phyloP scores from a whole-genome alignment of 2,329 filamentous ascomycete species.

The Nigrograna mackinnonii region DNA sequence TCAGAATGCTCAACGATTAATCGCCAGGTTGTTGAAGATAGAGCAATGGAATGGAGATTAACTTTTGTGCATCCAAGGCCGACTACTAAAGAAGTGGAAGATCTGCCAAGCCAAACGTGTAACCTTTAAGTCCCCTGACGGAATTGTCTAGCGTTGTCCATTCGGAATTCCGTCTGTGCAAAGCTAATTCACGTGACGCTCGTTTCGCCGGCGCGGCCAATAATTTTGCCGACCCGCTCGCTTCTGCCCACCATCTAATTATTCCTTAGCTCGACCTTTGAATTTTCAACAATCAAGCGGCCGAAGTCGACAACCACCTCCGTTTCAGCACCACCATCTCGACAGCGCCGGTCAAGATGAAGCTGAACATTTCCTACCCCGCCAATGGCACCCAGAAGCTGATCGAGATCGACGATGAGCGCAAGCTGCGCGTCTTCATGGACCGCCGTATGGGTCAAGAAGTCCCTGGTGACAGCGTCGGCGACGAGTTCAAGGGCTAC shows the following conservation, averaged over 20 bases:
- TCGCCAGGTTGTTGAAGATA: too few species aligned
- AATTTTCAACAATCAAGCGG: slow-evolving; percentile 2
- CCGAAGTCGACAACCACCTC: slow-evolving; percentile 35
- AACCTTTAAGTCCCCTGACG: too few species aligned
- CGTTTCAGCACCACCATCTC: slow-evolving; percentile 38
- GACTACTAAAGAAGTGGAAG: too few species aligned
- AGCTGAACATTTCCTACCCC: slow-evolving; percentile 85
- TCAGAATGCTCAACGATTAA: too few species aligned
- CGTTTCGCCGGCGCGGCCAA: too few species aligned
- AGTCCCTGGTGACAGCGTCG: slow-evolving; percentile 90
- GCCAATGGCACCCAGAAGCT: slow-evolving; percentile 99
- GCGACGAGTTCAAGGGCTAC: slow-evolving; percentile 99
- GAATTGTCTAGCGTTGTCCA: too few species aligned
- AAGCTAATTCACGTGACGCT: too few species aligned
- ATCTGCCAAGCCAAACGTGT: too few species aligned
- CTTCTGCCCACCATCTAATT: neutral
- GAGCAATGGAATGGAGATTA: too few species aligned
- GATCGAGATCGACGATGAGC: slow-evolving; percentile 98
- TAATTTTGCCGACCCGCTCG: slow-evolving; percentile 1
- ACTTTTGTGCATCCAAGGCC: too few species aligned
- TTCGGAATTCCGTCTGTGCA: too few species aligned
- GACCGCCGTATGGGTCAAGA: slow-evolving; percentile 96
- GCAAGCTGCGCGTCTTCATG: slow-evolving; percentile 98
- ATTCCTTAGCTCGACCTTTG: neutral
- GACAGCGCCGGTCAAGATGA: slow-evolving; percentile 62